Conservation (phyloP, 495 filamentous ascomycete genomes). For the Tuber calosporum region DNA sequence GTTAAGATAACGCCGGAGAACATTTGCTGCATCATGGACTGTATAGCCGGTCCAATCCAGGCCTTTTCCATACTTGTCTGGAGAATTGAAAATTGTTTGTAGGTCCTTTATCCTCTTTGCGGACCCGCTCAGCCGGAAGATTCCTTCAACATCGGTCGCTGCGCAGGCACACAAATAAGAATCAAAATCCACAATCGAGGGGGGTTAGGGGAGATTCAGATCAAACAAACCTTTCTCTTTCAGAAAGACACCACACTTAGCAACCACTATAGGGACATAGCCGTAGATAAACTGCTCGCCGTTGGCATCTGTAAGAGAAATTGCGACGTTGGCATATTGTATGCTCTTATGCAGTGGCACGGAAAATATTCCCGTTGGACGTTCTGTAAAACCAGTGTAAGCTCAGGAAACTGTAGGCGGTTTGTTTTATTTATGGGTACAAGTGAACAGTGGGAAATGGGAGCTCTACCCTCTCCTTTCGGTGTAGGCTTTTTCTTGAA, state of each 20-base stretch:
- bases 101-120: constrained; percentile 97
- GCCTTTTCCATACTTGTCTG: constrained; percentile 93
- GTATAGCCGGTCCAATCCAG: constrained; percentile 97
- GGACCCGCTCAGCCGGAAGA: constrained; percentile 94
- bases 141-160: constrained; percentile 96
- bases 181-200: constrained; percentile 15
- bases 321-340: constrained; percentile 96
- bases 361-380: constrained; percentile 62
- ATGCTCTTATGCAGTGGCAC: constrained; percentile 93
- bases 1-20: constrained; percentile 89
- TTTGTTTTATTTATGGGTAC: neutral
- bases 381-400: constrained; percentile 23
- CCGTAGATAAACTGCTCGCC: constrained; percentile 96
- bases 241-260: constrained; percentile 94
- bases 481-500: constrained; percentile 55
- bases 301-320: constrained; percentile 82
- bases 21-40: constrained; percentile 96
- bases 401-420: neutral
- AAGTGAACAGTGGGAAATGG: neutral
- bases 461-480: constrained; percentile 51
- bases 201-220: constrained; percentile 8
- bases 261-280: constrained; percentile 97
- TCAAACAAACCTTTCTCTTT: constrained; percentile 81
- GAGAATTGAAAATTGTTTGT: constrained; percentile 83
- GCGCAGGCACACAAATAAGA: constrained; percentile 17